Evolutionary conservation across 2,329 filamentous ascomycete species (phyloP).

Genomic region (Pseudogymnoascus sp.): DNA sequence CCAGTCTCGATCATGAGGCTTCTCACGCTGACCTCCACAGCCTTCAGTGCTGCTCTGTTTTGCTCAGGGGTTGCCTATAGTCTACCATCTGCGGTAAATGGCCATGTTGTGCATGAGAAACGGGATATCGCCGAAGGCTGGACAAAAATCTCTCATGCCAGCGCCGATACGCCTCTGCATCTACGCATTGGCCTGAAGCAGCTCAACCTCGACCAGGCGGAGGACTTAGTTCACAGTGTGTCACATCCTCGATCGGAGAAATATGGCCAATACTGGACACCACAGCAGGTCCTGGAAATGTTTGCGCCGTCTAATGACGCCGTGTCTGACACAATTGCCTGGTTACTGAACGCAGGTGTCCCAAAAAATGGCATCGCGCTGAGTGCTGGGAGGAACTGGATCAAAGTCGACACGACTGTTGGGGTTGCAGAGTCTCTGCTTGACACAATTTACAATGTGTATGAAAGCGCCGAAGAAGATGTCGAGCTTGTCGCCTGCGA

Average conservation of each 20-base stretch:
- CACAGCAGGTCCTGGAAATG: conserved; percentile 36
- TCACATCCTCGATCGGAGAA: conserved; percentile 38
- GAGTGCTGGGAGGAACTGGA: conserved; percentile 29
- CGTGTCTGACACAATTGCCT: conserved; percentile 43
- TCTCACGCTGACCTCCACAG: background rate
- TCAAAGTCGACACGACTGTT: conserved; percentile 29
- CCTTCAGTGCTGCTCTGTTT: background rate
- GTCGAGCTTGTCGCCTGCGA: conserved; percentile 30
- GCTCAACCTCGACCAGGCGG: conserved; percentile 39
- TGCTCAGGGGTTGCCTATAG: background rate
- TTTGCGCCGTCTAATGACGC: conserved; percentile 38
- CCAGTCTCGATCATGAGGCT: background rate
- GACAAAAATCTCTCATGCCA: background rate
- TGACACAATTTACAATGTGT: conserved; percentile 44
- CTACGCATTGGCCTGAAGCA: conserved; percentile 38
- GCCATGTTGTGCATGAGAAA: conserved; percentile 22
- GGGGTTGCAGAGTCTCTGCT: conserved; percentile 44
- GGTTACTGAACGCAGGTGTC: conserved; percentile 49
- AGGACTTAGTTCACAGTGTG: conserved; percentile 38
- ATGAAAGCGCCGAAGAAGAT: conserved; percentile 39
- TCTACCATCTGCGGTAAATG: conserved; percentile 11
- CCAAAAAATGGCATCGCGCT: conserved; percentile 39
- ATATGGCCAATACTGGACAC: conserved; percentile 43
- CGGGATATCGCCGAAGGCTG: conserved; percentile 11
- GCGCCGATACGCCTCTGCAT: background rate